Conservation (phyloP, 495 filamentous ascomycete species). For the Aspergillus cristatus region DNA sequence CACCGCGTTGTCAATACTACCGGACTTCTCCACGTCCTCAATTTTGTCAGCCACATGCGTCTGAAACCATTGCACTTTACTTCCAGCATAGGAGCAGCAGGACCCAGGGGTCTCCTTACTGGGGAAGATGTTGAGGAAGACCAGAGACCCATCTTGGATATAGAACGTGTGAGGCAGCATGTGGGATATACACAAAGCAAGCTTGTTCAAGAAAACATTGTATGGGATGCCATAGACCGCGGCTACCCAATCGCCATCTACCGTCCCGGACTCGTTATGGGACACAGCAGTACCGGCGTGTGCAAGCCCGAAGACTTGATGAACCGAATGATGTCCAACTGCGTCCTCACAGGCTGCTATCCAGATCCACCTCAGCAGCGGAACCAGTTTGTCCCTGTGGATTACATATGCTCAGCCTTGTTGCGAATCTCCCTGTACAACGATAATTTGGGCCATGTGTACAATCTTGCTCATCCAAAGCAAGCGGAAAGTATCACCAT, state of each 20-base stretch:
- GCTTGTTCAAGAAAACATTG: not conserved
- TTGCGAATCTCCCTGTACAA: not conserved
- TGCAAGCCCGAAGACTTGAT: not conserved
- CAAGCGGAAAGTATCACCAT: not conserved
- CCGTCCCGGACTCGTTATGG: not conserved
- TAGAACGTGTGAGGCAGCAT: not conserved
- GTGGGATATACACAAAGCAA: not conserved
- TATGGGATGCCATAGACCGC: not conserved
- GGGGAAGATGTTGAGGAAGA: not conserved
- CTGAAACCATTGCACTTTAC: constrained; percentile 6
- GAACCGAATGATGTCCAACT: not conserved
- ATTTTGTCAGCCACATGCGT: constrained; percentile 1
- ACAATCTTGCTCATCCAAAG: not conserved
- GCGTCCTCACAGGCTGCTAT: not conserved
- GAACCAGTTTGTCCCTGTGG: not conserved
- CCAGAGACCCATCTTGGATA: not conserved
- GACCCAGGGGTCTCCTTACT: not conserved
- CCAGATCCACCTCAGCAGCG: not conserved
- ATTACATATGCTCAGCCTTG: not conserved
- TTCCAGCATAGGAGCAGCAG: constrained; percentile 4
- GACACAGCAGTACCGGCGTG: not conserved
- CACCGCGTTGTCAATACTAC: constrained; percentile 3
- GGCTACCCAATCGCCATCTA: not conserved
- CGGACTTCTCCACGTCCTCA: constrained; percentile 3
- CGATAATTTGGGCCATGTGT: not conserved